Base-by-base conservation (phyloP, 495 filamentous ascomycete genomes). In the Thermochaetoides thermophila region DNA sequence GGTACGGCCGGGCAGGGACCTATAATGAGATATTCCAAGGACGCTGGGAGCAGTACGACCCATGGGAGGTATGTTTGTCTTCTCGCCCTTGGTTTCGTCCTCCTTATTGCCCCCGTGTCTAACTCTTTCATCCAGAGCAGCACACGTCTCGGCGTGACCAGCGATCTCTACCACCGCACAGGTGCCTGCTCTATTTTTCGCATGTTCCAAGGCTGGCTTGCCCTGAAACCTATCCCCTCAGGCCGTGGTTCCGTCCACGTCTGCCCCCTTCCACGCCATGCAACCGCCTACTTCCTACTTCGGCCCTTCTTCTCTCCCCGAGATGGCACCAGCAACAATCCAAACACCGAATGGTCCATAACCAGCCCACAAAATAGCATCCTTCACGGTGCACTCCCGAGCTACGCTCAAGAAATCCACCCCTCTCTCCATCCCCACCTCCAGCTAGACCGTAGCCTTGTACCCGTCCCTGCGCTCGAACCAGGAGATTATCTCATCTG, bases 401-500 rank as follows among this genome's bases (percentile, higher is more conserved):
- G 78, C 1, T 67, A 74, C 34, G 69, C 73, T 12, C 85, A 93
- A 42, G 79, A 84, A 40, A 65, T 86, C 18, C 78, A 63, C 37
- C 63, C 65, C 0, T 50, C 64, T 0, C 63, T 79, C 19, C 84
- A 93, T 43, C 84, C 84, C 1, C 79, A 92, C 38, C 68, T 92
- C 7, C 55, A 76, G 7, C 67, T 92, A 1, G 46, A 65, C 11
- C 51, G 57, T 12, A 76, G 73, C 7, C 84, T 93, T 73, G 69
- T 85, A 3, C 68, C 77, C 22, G 59, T 89, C 3, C 84, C 85
- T 0, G 50, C 55, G 8, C 73, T 92, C 24, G 61, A 68, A 18
- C 81, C 85, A 2, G 84, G 85, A 7, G 84, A 93, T 53, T 92
- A 81, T 50, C 81, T 92, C 4, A 70, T 77, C 12, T 93, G 85